These are phyloP conservation scores for Helotiales sp. DNA, from an alignment of 2,329 filamentous ascomycete genomes.

Conservation along the genomic window DNA sequence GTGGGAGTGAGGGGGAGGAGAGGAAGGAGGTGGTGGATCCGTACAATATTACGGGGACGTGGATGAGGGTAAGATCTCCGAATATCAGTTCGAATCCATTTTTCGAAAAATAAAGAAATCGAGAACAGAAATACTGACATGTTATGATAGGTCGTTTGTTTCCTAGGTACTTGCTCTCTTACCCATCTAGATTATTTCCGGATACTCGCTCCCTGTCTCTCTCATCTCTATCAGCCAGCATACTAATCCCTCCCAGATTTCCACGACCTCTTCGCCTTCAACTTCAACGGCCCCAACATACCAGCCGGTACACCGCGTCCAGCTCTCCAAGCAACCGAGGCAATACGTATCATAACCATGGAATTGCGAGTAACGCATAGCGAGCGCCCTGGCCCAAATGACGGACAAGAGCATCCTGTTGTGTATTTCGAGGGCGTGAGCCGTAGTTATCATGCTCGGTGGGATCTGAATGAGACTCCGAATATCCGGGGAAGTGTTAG, in stretches of 20 bases:
- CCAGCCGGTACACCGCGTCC: constrained; percentile 52
- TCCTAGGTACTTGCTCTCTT: constrained; percentile 47
- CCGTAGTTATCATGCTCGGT: constrained; percentile 64
- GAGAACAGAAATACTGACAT: constrained; percentile 24
- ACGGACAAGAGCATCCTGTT: constrained; percentile 63
- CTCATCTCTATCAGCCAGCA: constrained; percentile 43
- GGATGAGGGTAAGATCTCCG: constrained; percentile 62
- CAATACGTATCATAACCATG: constrained; percentile 72
- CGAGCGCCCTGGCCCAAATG: constrained; percentile 60
- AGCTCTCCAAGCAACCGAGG: constrained; percentile 66
- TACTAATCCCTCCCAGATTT: constrained; percentile 59
- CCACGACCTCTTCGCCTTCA: constrained; percentile 73
- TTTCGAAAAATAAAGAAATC: neutral
- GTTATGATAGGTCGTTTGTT: constrained; percentile 48
- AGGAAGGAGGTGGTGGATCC: constrained; percentile 60
- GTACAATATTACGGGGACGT: constrained; percentile 72
- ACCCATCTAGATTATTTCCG: too few species aligned
- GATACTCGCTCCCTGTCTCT: too few species aligned
- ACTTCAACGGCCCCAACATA: constrained; percentile 59
- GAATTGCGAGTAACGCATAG: constrained; percentile 66
- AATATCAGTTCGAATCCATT: neutral
- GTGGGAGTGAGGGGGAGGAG: constrained; percentile 37
- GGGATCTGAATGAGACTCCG: constrained; percentile 73
- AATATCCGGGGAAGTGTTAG: constrained; percentile 67
- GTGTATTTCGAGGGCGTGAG: constrained; percentile 71